phyloP scores from a whole-genome alignment of 208 protist species.

The Trypanosoma avium region DNA sequence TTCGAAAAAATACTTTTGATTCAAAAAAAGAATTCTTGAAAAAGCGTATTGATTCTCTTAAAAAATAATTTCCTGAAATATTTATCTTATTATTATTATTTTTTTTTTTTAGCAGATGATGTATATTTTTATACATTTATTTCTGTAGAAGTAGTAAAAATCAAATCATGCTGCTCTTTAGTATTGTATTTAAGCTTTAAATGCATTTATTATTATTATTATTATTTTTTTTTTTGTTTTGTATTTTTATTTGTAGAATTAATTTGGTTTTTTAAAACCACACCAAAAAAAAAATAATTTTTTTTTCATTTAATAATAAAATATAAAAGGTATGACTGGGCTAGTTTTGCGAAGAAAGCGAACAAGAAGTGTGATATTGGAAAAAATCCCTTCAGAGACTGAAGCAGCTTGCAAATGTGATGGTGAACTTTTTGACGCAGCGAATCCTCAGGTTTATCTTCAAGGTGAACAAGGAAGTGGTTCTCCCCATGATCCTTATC shows the following conservation, averaged over 20 bases:
- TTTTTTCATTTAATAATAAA: no score
- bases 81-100: constrained; percentile 6
- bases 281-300: constrained; percentile 18
- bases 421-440: neutral
- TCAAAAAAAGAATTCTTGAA: constrained; percentile 32
- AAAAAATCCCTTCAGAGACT: constrained; percentile 1
- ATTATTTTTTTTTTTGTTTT: constrained; percentile 12
- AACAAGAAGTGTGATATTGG: neutral
- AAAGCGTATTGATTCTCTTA: constrained; percentile 39
- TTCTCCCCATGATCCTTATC: constrained; percentile 49
- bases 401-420: neutral
- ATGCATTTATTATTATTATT: no score
- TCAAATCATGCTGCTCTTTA: no score
- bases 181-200: no score
- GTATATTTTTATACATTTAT: no score
- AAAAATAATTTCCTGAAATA: constrained; percentile 17
- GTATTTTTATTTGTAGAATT: constrained; percentile 9
- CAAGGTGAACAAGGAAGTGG: constrained; percentile 44
- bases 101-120: constrained; percentile 13
- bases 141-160: no score
- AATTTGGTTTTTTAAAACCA: constrained; percentile 24
- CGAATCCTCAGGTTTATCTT: neutral
- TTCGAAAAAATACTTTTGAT: constrained; percentile 19
- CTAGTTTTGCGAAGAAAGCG: constrained; percentile 18
- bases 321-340: constrained; percentile 10